phyloP scores from a whole-genome alignment of 176 grass and related monocot species.

The Pontederia paniculata region DNA sequence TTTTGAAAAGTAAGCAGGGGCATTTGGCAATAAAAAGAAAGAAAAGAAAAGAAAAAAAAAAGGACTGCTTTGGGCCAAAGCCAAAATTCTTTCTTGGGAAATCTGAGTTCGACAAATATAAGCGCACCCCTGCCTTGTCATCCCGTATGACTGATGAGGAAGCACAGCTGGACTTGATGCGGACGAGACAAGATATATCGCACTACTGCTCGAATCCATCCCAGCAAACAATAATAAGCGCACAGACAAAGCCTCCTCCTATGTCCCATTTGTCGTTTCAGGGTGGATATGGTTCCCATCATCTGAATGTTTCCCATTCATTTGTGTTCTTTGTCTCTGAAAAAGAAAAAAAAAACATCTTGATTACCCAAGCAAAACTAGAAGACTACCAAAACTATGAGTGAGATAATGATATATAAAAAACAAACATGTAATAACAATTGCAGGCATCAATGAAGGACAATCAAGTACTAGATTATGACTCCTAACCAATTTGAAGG shows the following conservation, averaged over 20 bases:
- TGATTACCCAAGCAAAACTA: not conserved
- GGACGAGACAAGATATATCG: not conserved
- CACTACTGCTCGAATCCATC: conserved; percentile 8
- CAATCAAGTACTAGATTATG: too few relatives aligned
- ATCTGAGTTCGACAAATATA: too few relatives aligned
- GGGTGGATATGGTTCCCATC: conserved; percentile 9
- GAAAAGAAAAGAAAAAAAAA: too few relatives aligned
- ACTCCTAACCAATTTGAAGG: too few relatives aligned
- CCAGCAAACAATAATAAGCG: conserved; percentile 12
- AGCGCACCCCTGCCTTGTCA: too few relatives aligned
- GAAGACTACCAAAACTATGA: not conserved
- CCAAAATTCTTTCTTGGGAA: too few relatives aligned
- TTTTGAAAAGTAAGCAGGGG: too few relatives aligned
- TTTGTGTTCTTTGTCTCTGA: conserved; percentile 19
- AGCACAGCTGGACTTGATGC: too few relatives aligned
- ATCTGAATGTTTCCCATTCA: conserved; percentile 14
- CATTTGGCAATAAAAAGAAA: too few relatives aligned
- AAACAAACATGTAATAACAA: not conserved
- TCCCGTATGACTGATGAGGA: not conserved
- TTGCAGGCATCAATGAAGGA: too few relatives aligned
- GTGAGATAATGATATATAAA: not conserved
- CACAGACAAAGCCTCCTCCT: not conserved
- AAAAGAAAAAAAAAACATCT: not conserved
- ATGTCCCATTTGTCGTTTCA: conserved; percentile 1
- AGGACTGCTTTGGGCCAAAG: too few relatives aligned